Conservation (phyloP, 352 stramenopile species). For the Thalassiosira sp. region DNA sequence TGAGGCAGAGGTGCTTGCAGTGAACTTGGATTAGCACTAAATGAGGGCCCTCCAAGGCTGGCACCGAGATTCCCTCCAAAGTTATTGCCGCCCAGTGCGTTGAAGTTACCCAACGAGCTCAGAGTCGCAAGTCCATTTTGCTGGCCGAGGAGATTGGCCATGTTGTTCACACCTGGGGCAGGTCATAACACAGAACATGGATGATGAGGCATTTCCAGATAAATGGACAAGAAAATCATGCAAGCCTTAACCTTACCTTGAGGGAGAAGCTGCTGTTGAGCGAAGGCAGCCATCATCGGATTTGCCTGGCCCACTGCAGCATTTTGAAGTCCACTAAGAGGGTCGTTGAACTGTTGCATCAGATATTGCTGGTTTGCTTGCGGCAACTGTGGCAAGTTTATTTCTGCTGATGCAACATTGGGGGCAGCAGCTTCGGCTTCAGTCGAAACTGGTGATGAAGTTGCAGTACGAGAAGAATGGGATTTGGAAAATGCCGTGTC, state of each 20-base stretch:
- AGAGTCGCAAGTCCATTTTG: conserved; percentile 36
- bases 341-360: too few relatives aligned
- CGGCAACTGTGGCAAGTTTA: not conserved
- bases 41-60: too few relatives aligned
- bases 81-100: conserved; percentile 4
- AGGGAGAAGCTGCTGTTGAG: conserved; percentile 64
- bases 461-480: too few relatives aligned
- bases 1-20: not conserved
- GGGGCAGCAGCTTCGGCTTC: not conserved
- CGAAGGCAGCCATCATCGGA: conserved; percentile 36
- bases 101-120: conserved; percentile 24
- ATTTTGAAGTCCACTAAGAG: conserved; percentile 16
- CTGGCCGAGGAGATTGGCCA: conserved; percentile 25
- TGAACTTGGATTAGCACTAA: too few relatives aligned
- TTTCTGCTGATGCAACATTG: too few relatives aligned
- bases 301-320: conserved; percentile 18
- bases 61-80: conserved; percentile 20
- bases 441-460: not conserved
- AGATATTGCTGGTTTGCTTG: not conserved
- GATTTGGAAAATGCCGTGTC: not conserved
- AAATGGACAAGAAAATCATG: too few relatives aligned
- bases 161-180: conserved; percentile 15
- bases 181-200: not conserved
- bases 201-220: not conserved
- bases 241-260: conserved; percentile 40